Conservation (phyloP, 2,329 filamentous ascomycete species). For the Aciculosporium take region DNA sequence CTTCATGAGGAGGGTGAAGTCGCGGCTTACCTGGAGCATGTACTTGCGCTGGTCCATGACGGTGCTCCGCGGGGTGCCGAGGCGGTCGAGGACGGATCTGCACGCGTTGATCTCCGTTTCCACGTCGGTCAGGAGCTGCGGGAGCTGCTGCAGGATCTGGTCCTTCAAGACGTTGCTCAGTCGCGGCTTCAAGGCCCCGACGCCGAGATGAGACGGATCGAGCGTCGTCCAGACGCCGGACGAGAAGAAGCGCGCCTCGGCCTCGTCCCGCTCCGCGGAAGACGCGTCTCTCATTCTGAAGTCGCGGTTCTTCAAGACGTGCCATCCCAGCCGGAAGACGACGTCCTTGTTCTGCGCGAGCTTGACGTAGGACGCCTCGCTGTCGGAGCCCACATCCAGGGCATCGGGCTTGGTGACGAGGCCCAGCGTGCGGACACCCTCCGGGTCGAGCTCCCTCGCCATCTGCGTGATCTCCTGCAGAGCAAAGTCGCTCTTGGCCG, state of each 20-base stretch:
- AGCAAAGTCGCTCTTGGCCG: constrained; percentile 39
- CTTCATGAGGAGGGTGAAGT: constrained; percentile 29
- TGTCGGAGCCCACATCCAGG: constrained; percentile 18
- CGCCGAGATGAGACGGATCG: constrained; percentile 26
- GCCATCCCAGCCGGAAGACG: constrained; percentile 36
- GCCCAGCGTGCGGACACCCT: constrained; percentile 32
- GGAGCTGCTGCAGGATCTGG: constrained; percentile 33
- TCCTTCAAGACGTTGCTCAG: constrained; percentile 36
- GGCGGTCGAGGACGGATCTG: constrained; percentile 22
- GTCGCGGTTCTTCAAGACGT: constrained; percentile 30
- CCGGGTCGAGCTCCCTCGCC: not conserved
- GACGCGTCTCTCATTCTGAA: constrained; percentile 21
- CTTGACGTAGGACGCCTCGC: constrained; percentile 24
- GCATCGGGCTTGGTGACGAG: constrained; percentile 43
- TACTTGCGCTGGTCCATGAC: constrained; percentile 30
- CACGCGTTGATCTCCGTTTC: constrained; percentile 20
- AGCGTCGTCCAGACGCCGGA: constrained; percentile 24
- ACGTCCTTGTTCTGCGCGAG: constrained; percentile 33
- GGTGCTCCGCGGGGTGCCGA: constrained; percentile 35
- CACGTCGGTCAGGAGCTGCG: constrained; percentile 30
- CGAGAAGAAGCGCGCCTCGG: constrained; percentile 30
- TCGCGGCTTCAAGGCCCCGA: constrained; percentile 29
- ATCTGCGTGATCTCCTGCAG: constrained; percentile 32
- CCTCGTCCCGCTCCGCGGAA: constrained; percentile 21
- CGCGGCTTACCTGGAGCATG: constrained; percentile 30